Percentiles rank a stretch among this genome's conserved stretches.
Evolutionary conservation across 2,329 filamentous ascomycete species (phyloP).

Genomic region (Xylaria sp.): DNA sequence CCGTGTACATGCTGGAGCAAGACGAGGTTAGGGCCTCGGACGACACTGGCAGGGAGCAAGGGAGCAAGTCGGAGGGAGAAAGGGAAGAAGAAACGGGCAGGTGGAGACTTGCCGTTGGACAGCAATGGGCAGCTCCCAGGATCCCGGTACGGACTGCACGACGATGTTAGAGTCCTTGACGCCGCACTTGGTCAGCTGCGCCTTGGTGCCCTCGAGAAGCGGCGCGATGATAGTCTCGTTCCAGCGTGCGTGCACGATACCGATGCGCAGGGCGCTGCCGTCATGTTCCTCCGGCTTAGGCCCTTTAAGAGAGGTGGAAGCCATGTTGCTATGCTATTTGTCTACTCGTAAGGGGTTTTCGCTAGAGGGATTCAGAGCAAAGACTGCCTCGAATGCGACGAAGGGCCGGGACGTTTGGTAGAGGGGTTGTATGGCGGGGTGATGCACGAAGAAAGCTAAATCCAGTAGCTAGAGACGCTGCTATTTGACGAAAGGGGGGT

Average conservation of each 20-base stretch:
- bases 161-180: slow-evolving; percentile 89
- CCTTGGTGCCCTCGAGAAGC: slow-evolving; percentile 79
- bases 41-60: background rate
- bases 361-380: too few species aligned
- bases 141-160: slow-evolving; percentile 86
- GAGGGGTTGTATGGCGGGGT: slow-evolving; percentile 11
- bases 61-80: background rate
- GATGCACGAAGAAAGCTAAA: slow-evolving; percentile 1
- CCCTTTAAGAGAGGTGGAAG: slow-evolving; percentile 58
- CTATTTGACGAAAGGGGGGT: background rate
- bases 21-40: slow-evolving; percentile 7
- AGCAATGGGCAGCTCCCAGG: slow-evolving; percentile 92
- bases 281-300: slow-evolving; percentile 64
- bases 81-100: background rate
- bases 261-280: slow-evolving; percentile 80
- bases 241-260: slow-evolving; percentile 96
- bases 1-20: slow-evolving; percentile 72
- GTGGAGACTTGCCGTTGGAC: slow-evolving; percentile 72
- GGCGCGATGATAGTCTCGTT: slow-evolving; percentile 87
- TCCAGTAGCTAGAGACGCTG: background rate
- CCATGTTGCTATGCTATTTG: slow-evolving; percentile 21
- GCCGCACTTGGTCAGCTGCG: slow-evolving; percentile 76
- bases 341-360: background rate
- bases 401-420: background rate
- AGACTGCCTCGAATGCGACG: background rate